Evolutionary conservation across 257 asterid genomes (phyloP), one percentile per base, ranked within the genome.

Genomic region (Voacanga thouarsii): DNA sequence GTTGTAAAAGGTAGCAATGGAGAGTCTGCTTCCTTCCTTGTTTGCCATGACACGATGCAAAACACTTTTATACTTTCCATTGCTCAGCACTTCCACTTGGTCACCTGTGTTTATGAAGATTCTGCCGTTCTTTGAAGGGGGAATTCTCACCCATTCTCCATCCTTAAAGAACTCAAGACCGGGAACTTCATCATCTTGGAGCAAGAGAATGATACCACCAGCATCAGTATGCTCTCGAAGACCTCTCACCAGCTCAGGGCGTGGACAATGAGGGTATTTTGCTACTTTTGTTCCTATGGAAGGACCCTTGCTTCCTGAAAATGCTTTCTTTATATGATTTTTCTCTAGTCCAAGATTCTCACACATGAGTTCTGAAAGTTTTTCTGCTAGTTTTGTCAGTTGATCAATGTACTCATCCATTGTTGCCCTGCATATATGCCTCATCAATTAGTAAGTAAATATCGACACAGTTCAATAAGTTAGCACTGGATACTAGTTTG

Each of bases 201-300:
- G 97, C 82, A 94, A 74, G 76, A 94, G 92, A 77, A 94, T 89
- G 80, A 92, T 90, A 0, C 98, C 98, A 0, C 98, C 98, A 15
- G 98, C 98, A 80, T 94, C 98, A 4, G 98, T 89, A 78, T 94
- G 98, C 79, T 94, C 98, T 4, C 98, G 86, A 21, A 94, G 97
- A 37, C 98, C 98, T 78, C 96, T 85, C 47, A 92, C 88, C 8
- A 82, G 88, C 63, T 90, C 92, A 4, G 98, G 92, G 47, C 49
- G 85, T 0, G 91, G 90, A 49, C 98, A 94, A 21, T 84, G 74
- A 2, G 98, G 98, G 83, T 94, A 94, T 67, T 87, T 88, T 55
- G 98, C 97, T 64, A 86, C 94, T 84, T 94, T 94, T 24, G 96
- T 92, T 30, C 98, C 98, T 21, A 94, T 87, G 30, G 89, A 80